Conservation (phyloP, 495 filamentous ascomycete genomes). For the Penicillium pulvis region DNA sequence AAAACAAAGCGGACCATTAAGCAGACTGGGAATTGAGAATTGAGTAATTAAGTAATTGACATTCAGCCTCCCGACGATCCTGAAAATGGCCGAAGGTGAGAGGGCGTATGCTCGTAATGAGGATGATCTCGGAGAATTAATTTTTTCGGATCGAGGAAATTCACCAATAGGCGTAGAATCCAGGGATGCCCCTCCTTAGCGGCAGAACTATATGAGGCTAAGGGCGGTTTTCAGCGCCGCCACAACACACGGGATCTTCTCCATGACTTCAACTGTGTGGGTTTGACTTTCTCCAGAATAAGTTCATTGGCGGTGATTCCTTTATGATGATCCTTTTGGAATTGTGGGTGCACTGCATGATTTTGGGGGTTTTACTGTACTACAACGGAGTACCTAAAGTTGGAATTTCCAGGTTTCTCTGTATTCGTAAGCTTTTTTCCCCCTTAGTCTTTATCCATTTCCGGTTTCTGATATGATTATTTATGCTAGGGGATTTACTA, state of each 20-base stretch:
- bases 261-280: background rate
- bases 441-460: background rate
- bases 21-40: background rate
- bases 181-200: slow-evolving; percentile 5
- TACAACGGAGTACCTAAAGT: background rate
- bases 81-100: background rate
- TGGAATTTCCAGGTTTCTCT: background rate
- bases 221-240: slow-evolving; percentile 27
- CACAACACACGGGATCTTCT: slow-evolving; percentile 16
- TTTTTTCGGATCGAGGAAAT: background rate
- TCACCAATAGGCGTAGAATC: slow-evolving; percentile 3
- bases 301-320: background rate
- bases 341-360: background rate
- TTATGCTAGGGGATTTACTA: background rate
- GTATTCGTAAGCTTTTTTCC: background rate
- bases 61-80: background rate
- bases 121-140: slow-evolving; percentile 33
- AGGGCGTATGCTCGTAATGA: background rate
- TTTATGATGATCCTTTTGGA: background rate
- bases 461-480: background rate
- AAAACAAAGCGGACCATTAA: background rate
- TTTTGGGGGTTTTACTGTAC: background rate
- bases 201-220: slow-evolving; percentile 10
- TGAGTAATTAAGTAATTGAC: background rate
- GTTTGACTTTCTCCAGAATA: slow-evolving; percentile 1